Conservation (phyloP, 176 grass and related monocot genomes). For the Typha latifolia region DNA sequence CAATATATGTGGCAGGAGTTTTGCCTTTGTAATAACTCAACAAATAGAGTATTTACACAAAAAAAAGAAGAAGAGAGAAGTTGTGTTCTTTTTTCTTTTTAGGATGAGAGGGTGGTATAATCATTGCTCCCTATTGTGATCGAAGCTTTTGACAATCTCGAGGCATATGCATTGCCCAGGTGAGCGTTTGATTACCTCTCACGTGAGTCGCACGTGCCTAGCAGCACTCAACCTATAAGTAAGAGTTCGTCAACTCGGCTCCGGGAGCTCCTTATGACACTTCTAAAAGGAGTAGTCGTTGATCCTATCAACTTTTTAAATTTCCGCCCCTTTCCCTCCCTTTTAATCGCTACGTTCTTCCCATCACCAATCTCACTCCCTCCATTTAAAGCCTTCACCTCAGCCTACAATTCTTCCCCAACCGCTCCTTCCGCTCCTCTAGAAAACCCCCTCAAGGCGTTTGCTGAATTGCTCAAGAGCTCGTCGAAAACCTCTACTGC, state of each 20-base stretch:
- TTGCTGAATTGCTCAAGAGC: conserved; percentile 4
- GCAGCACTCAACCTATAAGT: too few relatives aligned
- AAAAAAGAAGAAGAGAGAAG: too few relatives aligned
- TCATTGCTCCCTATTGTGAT: too few relatives aligned
- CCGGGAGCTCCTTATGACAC: neutral
- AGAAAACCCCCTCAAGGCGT: conserved; percentile 5
- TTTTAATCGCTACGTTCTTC: neutral
- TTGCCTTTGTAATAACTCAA: too few relatives aligned
- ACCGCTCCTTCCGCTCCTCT: neutral
- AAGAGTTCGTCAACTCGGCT: neutral
- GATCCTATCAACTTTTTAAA: neutral
- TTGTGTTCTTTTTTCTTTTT: too few relatives aligned
- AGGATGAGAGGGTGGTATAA: too few relatives aligned
- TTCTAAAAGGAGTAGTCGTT: neutral
- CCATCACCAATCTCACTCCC: neutral
- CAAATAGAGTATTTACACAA: too few relatives aligned
- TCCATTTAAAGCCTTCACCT: neutral
- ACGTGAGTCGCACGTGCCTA: too few relatives aligned
- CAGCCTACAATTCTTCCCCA: neutral
- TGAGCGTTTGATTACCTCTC: too few relatives aligned
- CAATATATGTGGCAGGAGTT: too few relatives aligned
- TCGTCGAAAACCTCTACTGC: neutral
- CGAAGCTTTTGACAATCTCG: too few relatives aligned
- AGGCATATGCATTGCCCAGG: too few relatives aligned
- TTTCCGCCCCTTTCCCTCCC: neutral